Evolutionary conservation across 129 eudicot genomes (phyloP), one percentile per base, ranked within the genome.

Genomic region (Pseudognaphalium luteoalbum): DNA sequence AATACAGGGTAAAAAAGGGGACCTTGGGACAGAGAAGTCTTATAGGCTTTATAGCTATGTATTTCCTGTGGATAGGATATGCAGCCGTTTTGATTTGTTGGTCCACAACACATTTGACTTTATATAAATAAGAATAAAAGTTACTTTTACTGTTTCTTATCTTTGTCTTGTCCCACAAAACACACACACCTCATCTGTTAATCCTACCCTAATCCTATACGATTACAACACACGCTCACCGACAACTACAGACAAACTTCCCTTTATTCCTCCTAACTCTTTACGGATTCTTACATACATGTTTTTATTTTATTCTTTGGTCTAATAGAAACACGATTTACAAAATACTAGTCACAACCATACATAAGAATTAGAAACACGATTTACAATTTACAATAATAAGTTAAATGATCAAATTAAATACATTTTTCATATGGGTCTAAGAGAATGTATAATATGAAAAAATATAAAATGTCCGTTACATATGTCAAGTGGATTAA

Each of bases 161-260:
- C 41, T 30, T 30, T 63, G 39, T 63, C 37, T 63, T 63, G 39
- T 28, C 68, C 41, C 54, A 47, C 54, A 47, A 47, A 47, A 14
- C 54, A 47, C 54, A 47, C 17, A 47, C 17, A 47, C 54, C 54
- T 47, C 54, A 47, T 47, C 17, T 12, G n/a, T 47, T 12, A 14
- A 47, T 12, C 5, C 16, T 44, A 44, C 12, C 12, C 2, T 12
- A 14, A 47, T 12, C 5, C 16, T 44, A 44, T 47, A 47, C 2
- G 14, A 11, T 14, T 12, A 11, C 54, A 47, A 4, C 17, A 47
- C 54, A 47, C 17, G 54, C n/a, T 14, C 68, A 63, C 21, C 68
- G 68, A 63, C 68, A 63, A 30, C 41, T 63, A 30, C 41, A 30
- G 21, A 63, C 68, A 63, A 63, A 30, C 68, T 63, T 63, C 37